Evolutionary conservation across 805 yeast genomes (phyloP).

Genomic region (Tetrapisispora pingtungensis): DNA sequence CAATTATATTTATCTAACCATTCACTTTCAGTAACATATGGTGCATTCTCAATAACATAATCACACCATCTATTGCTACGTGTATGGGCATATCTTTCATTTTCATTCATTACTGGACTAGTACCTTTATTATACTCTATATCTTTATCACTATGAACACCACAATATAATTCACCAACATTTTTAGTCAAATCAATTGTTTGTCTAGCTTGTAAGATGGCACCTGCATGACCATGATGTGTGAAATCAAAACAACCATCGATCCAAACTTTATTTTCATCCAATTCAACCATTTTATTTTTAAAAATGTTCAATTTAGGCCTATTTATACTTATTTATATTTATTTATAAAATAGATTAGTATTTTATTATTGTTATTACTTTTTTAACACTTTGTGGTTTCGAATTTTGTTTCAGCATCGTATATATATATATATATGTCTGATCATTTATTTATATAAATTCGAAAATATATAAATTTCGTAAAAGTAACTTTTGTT

Average conservation of each 20-base stretch:
- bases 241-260: slow-evolving; percentile 98
- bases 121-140: slow-evolving; percentile 83
- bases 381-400: too few species aligned
- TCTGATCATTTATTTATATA: too few species aligned
- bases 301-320: too few species aligned
- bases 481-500: too few species aligned
- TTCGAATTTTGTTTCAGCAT: too few species aligned
- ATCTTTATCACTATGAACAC: slow-evolving; percentile 88
- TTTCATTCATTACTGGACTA: slow-evolving; percentile 80
- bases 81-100: slow-evolving; percentile 76
- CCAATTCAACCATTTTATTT: slow-evolving; percentile 1
- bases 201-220: slow-evolving; percentile 85
- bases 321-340: too few species aligned
- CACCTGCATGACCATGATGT: slow-evolving; percentile 97
- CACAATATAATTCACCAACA: slow-evolving; percentile 39
- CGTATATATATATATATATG: too few species aligned
- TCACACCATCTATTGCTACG: slow-evolving; percentile 88
- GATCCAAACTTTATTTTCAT: slow-evolving; percentile 60
- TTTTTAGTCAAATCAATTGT: slow-evolving; percentile 40
- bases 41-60: slow-evolving; percentile 62
- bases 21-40: slow-evolving; percentile 76
- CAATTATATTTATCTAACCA: slow-evolving; percentile 70
- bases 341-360: too few species aligned
- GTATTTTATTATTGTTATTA: too few species aligned
- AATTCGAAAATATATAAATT: too few species aligned